Conservation (phyloP, 768 basidiomycete genomes). For the Auriculariales sp. region DNA sequence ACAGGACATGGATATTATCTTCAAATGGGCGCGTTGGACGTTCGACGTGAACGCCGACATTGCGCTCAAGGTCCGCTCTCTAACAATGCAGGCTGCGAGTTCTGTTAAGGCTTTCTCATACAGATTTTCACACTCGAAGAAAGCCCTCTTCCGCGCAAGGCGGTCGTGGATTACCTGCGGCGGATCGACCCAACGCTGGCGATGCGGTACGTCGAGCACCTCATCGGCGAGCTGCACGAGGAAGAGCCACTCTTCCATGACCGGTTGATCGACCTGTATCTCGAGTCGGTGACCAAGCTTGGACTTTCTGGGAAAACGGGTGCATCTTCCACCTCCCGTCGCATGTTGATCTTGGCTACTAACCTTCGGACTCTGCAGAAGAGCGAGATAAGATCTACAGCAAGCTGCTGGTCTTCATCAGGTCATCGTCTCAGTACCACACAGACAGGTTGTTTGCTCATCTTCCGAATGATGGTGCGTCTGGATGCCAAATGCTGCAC, state of each 20-base stretch:
- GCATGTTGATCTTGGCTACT: background rate
- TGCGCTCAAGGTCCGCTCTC: slow-evolving; percentile 51
- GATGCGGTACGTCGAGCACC: slow-evolving; percentile 68
- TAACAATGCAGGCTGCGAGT: no score
- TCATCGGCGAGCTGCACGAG: slow-evolving; percentile 65
- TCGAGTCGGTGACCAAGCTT: slow-evolving; percentile 23
- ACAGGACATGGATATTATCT: slow-evolving; percentile 67
- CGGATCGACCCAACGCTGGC: slow-evolving; percentile 53
- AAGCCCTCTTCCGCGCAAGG: slow-evolving; percentile 68
- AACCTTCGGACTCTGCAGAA: slow-evolving; percentile 22
- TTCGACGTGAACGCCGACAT: slow-evolving; percentile 58
- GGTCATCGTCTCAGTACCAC: slow-evolving; percentile 50
- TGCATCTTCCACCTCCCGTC: no score
- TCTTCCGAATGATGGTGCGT: slow-evolving; percentile 68
- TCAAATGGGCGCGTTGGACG: slow-evolving; percentile 73
- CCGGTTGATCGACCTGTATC: slow-evolving; percentile 76
- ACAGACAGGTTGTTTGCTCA: slow-evolving; percentile 68
- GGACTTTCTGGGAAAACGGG: no score
- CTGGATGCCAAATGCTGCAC: background rate
- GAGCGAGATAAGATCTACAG: slow-evolving; percentile 35
- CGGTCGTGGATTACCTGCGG: slow-evolving; percentile 69
- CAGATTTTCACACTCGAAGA: slow-evolving; percentile 96
- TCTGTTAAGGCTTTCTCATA: background rate
- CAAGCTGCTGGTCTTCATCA: slow-evolving; percentile 69
- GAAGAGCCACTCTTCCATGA: slow-evolving; percentile 61